Evolutionary conservation across 257 asterid species (phyloP).

Genomic region (Plantago major): DNA sequence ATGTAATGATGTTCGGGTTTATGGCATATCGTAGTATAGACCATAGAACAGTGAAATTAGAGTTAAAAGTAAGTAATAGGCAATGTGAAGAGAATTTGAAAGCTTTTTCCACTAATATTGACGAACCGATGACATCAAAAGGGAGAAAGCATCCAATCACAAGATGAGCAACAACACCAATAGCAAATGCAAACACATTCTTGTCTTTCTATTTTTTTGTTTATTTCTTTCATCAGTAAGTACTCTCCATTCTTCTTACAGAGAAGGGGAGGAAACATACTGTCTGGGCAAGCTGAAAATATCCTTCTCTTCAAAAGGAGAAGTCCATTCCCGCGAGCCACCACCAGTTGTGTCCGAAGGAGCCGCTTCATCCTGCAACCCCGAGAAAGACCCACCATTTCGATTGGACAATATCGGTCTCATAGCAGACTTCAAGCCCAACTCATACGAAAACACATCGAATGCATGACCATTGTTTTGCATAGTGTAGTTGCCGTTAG

Average conservation of each 20-base stretch:
- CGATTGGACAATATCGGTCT: slow-evolving; percentile 48
- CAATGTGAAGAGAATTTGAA: slow-evolving; percentile 18
- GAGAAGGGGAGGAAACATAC: slow-evolving; percentile 88
- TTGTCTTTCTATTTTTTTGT: slow-evolving; percentile 28
- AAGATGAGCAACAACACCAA: slow-evolving; percentile 27
- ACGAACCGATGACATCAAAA: slow-evolving; percentile 31
- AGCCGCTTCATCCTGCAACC: slow-evolving; percentile 51
- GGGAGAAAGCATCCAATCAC: slow-evolving; percentile 39
- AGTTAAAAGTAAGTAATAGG: neutral
- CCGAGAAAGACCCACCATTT: slow-evolving; percentile 29
- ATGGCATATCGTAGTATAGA: too few species aligned
- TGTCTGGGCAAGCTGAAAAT: slow-evolving; percentile 83
- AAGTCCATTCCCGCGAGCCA: slow-evolving; percentile 78
- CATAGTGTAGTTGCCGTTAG: slow-evolving; percentile 33
- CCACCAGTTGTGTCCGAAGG: slow-evolving; percentile 34
- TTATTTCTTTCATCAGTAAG: slow-evolving; percentile 23
- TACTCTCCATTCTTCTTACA: slow-evolving; percentile 39
- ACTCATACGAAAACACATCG: slow-evolving; percentile 48
- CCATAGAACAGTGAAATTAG: neutral
- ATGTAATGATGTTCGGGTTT: too few species aligned
- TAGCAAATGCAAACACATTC: slow-evolving; percentile 32
- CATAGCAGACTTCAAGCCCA: slow-evolving; percentile 40
- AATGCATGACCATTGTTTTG: slow-evolving; percentile 35
- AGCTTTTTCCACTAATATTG: slow-evolving; percentile 32
- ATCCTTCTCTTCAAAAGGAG: slow-evolving; percentile 91